These are phyloP conservation scores for Paraphaeosphaeria minitans DNA, from an alignment of 2,329 filamentous ascomycete genomes.

Conservation along the genomic window DNA sequence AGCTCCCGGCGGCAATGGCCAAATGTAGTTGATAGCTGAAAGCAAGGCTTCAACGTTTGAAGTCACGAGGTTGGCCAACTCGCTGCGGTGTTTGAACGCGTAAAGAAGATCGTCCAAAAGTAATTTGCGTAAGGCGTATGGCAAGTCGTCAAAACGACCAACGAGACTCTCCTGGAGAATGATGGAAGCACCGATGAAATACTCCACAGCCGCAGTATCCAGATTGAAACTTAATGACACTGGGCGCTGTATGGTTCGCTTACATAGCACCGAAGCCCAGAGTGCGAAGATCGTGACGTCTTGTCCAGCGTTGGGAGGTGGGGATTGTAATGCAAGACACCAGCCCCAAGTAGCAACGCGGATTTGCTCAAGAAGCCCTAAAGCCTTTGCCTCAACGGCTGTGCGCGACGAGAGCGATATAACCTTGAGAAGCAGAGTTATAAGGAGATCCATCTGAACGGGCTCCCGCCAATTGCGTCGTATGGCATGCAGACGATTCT, in stretches of 20 bases:
- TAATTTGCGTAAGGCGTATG: constrained; percentile 43
- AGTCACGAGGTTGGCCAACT: constrained; percentile 46
- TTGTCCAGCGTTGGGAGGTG: constrained; percentile 46
- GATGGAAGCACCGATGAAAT: constrained; percentile 50
- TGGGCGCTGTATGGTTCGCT: constrained; percentile 51
- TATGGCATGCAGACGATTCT: constrained; percentile 54
- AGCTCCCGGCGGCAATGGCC: constrained; percentile 46
- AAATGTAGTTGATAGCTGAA: constrained; percentile 48
- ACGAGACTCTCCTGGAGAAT: constrained; percentile 56
- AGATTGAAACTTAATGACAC: constrained; percentile 1
- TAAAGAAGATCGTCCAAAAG: constrained; percentile 57
- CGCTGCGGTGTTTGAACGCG: constrained; percentile 42
- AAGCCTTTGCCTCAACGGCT: constrained; percentile 12
- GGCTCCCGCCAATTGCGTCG: constrained; percentile 64
- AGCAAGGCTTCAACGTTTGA: constrained; percentile 34
- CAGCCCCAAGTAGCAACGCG: constrained; percentile 56
- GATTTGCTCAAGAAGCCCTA: constrained; percentile 47
- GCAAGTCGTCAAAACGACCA: constrained; percentile 44
- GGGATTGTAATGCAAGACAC: constrained; percentile 54
- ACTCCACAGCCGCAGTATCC: constrained; percentile 15
- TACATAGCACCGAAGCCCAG: constrained; percentile 62
- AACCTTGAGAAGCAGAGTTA: constrained; percentile 56
- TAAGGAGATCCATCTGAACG: constrained; percentile 62
- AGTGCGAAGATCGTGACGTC: constrained; percentile 55
- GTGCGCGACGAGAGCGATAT: constrained; percentile 33